phyloP scores from a whole-genome alignment of 129 eudicot species.

The Oenanthe sinensis region DNA sequence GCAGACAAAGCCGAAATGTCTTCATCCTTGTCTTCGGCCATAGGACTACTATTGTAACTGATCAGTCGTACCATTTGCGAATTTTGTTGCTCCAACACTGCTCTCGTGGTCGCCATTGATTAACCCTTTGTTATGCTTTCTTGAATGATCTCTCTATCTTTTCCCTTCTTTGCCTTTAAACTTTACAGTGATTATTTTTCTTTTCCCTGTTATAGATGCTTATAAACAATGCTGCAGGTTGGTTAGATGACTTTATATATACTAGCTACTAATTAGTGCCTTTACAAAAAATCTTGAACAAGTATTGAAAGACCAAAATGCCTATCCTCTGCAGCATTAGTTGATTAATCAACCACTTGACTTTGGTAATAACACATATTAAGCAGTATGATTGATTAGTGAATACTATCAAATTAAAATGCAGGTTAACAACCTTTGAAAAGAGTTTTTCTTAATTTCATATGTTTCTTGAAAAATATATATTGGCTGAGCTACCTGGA shows the following conservation, averaged over 20 bases:
- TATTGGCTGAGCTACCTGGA: neutral
- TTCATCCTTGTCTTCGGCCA: slow-evolving; percentile 52
- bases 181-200: slow-evolving; percentile 5
- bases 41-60: slow-evolving; percentile 38
- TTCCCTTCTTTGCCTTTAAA: slow-evolving; percentile 3
- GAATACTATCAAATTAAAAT: neutral
- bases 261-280: neutral
- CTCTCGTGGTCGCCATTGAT: slow-evolving; percentile 31
- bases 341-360: neutral
- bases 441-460: neutral
- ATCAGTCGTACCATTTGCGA: slow-evolving; percentile 31
- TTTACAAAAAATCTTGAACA: neutral
- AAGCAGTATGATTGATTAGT: neutral
- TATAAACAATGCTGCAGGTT: slow-evolving; percentile 12
- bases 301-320: neutral
- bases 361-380: neutral
- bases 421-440: neutral
- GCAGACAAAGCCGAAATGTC: slow-evolving; percentile 61
- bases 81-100: slow-evolving; percentile 39
- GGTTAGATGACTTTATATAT: neutral
- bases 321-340: neutral
- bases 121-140: neutral
- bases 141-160: slow-evolving; percentile 1
- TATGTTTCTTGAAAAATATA: neutral
- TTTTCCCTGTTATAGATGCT: slow-evolving; percentile 14